phyloP scores from a whole-genome alignment of 345 rosid genomes.

The Raphanus sativus region DNA sequence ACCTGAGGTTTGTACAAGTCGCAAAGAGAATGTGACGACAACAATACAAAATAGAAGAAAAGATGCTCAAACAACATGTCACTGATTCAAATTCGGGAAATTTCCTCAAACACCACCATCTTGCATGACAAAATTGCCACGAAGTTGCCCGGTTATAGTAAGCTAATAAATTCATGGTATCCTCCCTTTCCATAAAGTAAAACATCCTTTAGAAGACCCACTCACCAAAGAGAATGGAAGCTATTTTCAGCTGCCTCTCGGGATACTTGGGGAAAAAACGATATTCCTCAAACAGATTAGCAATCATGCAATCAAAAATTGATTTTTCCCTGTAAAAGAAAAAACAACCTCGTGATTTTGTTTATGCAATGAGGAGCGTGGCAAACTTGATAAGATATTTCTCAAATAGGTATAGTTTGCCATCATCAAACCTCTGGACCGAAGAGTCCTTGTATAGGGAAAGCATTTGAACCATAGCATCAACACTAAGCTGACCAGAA shows the following conservation, averaged over 20 bases:
- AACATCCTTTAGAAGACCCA: conserved; percentile 7
- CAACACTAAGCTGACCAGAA: conserved; percentile 78
- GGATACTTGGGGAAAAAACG: conserved; percentile 95
- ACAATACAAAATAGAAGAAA: conserved; percentile 2
- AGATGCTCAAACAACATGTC: conserved; percentile 3
- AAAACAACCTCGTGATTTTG: not conserved
- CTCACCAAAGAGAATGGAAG: conserved; percentile 94
- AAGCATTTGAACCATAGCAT: conserved; percentile 95
- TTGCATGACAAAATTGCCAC: no score
- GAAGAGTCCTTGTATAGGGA: conserved; percentile 84
- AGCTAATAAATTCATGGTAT: not conserved
- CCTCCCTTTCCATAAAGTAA: not conserved
- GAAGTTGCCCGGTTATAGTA: no score
- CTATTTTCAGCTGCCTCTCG: conserved; percentile 88
- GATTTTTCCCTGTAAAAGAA: conserved; percentile 67
- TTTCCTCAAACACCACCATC: not conserved
- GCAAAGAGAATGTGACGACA: conserved; percentile 5
- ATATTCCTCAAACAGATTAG: conserved; percentile 92
- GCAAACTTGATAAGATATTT: not conserved
- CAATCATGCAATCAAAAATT: conserved; percentile 96
- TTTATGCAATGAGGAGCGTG: conserved; percentile 1
- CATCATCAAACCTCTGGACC: conserved; percentile 54
- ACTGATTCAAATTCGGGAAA: conserved; percentile 10
- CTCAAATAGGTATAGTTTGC: conserved; percentile 5
- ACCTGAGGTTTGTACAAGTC: conserved; percentile 50